These are phyloP conservation scores for Melastoma malabathricum DNA, from an alignment of 345 rosid genomes.

Conservation along the genomic window DNA sequence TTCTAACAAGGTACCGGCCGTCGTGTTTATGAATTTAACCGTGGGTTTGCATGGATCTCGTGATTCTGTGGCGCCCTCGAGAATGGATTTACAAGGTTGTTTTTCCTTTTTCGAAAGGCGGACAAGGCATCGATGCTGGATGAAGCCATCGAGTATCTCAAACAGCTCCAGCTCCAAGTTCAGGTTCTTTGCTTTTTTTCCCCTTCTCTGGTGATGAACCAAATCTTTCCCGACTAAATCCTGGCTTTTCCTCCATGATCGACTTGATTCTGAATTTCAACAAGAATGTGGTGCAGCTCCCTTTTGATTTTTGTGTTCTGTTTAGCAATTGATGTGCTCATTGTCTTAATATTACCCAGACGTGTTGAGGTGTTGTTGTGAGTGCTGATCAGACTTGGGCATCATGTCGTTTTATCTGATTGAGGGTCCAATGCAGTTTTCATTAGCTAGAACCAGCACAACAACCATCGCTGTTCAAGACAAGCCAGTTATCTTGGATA, in stretches of 20 bases:
- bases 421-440: too few species aligned
- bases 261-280: background rate
- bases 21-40: too few species aligned
- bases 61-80: background rate
- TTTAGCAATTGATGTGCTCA: too few species aligned
- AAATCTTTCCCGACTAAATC: too few species aligned
- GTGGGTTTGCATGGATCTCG: background rate
- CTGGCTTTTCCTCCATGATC: background rate
- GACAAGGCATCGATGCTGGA: conserved; percentile 97
- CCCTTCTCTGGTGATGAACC: background rate
- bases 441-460: too few species aligned
- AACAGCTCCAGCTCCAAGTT: conserved; percentile 94
- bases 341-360: too few species aligned
- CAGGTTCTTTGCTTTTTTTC: conserved; percentile 36
- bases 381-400: too few species aligned
- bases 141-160: conserved; percentile 85
- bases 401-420: too few species aligned
- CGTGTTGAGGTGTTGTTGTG: too few species aligned
- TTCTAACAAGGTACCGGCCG: conserved; percentile 59
- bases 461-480: too few species aligned
- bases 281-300: background rate
- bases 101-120: conserved; percentile 29
- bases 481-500: too few species aligned
- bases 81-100: background rate
- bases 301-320: too few species aligned